Conservation (phyloP, 116 monocot species). For the Posidonia oceanica region DNA sequence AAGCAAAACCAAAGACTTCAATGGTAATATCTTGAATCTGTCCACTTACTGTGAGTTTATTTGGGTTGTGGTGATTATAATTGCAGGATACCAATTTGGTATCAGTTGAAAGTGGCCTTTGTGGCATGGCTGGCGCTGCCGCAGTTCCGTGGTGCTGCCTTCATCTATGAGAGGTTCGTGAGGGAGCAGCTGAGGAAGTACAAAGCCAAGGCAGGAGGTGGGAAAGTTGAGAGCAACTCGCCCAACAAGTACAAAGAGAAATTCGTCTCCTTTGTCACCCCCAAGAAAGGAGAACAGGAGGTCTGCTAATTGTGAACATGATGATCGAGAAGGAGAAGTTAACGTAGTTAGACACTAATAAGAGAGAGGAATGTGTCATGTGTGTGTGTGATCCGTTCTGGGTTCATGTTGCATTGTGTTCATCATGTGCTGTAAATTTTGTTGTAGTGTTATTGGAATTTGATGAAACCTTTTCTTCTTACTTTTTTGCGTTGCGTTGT, state of each 20-base stretch:
- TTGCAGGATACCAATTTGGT: slow-evolving; percentile 66
- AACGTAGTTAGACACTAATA: too few species aligned
- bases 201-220: background rate
- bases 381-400: too few species aligned
- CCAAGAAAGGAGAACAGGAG: background rate
- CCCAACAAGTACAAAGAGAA: background rate
- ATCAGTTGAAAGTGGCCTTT: slow-evolving; percentile 53
- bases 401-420: too few species aligned
- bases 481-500: too few species aligned
- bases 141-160: slow-evolving; percentile 86
- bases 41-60: background rate
- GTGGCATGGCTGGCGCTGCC: slow-evolving; percentile 92
- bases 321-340: too few species aligned
- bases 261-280: background rate
- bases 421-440: too few species aligned
- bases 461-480: too few species aligned
- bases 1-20: background rate
- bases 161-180: slow-evolving; percentile 83
- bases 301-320: background rate
- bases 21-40: background rate
- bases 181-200: slow-evolving; percentile 63
- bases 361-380: too few species aligned
- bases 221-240: background rate
- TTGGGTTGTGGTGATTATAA: background rate
- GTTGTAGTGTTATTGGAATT: too few species aligned